Conservation (phyloP, 768 basidiomycete genomes). For the Suillus americanus region DNA sequence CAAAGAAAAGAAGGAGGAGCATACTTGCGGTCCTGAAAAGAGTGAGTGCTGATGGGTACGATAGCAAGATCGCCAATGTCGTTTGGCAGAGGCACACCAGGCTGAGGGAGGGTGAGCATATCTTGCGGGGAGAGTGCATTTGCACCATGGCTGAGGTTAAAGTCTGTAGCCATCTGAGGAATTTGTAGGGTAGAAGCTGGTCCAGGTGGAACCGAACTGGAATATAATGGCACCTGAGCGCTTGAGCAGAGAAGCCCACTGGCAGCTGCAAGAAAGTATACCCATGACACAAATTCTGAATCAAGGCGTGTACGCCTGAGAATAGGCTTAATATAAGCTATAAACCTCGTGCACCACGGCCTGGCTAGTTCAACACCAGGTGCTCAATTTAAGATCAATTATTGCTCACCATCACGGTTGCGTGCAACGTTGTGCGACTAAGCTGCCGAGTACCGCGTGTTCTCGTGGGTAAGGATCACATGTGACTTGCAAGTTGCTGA, state of each 20-base stretch:
- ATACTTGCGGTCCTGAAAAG: conserved; percentile 73
- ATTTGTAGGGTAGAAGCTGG: not conserved
- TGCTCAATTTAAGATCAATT: too few relatives aligned
- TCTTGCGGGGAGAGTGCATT: conserved; percentile 71
- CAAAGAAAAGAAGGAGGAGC: conserved; percentile 21
- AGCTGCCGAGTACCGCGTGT: not conserved
- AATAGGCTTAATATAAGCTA: not conserved
- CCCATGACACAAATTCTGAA: not conserved
- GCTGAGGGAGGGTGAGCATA: conserved; percentile 66
- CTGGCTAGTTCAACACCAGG: too few relatives aligned
- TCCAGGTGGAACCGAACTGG: not conserved
- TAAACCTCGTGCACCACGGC: not conserved
- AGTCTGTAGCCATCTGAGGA: conserved; percentile 1
- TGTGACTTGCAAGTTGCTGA: not conserved
- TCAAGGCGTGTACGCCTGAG: not conserved
- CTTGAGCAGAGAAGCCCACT: conserved; percentile 1
- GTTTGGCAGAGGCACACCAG: conserved; percentile 68
- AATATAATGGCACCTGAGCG: not conserved
- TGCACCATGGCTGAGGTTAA: not conserved
- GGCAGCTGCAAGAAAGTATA: not conserved
- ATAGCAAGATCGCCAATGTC: conserved; percentile 66
- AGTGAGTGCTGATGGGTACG: conserved; percentile 65
- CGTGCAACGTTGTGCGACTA: not conserved
- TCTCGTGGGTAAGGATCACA: not conserved
- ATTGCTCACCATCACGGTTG: too few relatives aligned